Conservation (phyloP, 768 basidiomycete genomes). For the Xerocomellus dryophilus region DNA sequence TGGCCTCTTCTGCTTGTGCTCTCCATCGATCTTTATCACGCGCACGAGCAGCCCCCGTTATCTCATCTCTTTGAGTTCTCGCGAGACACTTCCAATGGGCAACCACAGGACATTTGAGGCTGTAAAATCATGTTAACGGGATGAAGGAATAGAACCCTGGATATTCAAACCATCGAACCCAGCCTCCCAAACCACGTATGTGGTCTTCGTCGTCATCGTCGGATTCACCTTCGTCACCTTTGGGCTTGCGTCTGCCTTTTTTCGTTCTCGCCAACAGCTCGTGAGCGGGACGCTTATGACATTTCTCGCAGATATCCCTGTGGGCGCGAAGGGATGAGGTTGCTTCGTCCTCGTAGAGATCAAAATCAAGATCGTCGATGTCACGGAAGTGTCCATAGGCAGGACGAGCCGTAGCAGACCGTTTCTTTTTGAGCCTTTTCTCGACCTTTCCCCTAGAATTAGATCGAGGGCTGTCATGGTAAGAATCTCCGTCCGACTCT, state of each 20-base stretch:
- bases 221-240: slow-evolving; percentile 43
- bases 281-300: slow-evolving; percentile 59
- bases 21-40: slow-evolving; percentile 46
- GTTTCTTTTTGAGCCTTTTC: slow-evolving; percentile 28
- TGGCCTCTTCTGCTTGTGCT: slow-evolving; percentile 23
- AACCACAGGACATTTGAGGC: slow-evolving; percentile 73
- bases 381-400: slow-evolving; percentile 49
- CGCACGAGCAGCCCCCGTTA: slow-evolving; percentile 60
- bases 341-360: slow-evolving; percentile 54
- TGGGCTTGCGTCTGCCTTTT: slow-evolving; percentile 39
- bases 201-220: slow-evolving; percentile 48
- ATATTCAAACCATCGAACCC: slow-evolving; percentile 72
- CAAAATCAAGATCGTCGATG: slow-evolving; percentile 39
- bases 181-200: slow-evolving; percentile 61
- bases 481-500: slow-evolving; percentile 35
- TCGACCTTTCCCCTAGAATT: not conserved
- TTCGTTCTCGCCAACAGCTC: slow-evolving; percentile 44
- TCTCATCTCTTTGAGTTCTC: slow-evolving; percentile 63
- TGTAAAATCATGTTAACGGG: slow-evolving; percentile 29
- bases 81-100: slow-evolving; percentile 79
- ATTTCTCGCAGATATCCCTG: slow-evolving; percentile 69
- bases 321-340: slow-evolving; percentile 56
- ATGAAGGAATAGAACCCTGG: not conserved
- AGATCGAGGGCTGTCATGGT: slow-evolving; percentile 29
- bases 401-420: slow-evolving; percentile 39